A percentile compares a stretch with the other conserved stretches of the same genome.
These are phyloP conservation scores for Yamagishiella unicocca DNA, from an alignment of 139 green algal genomes.

Conservation along the genomic window DNA sequence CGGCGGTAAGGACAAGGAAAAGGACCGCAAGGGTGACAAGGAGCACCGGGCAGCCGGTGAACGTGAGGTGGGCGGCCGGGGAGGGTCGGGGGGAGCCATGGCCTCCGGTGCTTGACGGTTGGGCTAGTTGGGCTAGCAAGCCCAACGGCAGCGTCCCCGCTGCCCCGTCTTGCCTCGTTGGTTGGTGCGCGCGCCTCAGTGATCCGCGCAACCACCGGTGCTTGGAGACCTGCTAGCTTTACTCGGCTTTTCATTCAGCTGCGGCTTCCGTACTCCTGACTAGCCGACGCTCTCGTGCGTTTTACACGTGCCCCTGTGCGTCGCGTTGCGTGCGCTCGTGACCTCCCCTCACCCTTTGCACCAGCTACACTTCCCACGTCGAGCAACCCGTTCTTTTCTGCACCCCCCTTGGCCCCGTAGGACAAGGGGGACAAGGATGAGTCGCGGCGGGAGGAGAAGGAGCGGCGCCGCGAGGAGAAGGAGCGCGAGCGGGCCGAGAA, in stretches of 20 bases:
- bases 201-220: background rate
- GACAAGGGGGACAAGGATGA: conserved; percentile 21
- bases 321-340: background rate
- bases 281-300: background rate
- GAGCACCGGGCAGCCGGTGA: background rate
- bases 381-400: background rate
- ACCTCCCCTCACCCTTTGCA: background rate
- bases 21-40: conserved; percentile 23
- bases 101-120: background rate
- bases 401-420: background rate
- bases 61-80: background rate
- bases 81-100: background rate
- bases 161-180: background rate
- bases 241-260: background rate
- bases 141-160: background rate
- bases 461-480: conserved; percentile 19
- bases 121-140: background rate
- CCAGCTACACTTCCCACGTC: too few relatives aligned
- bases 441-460: conserved; percentile 12
- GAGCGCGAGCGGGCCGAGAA: conserved; percentile 11
- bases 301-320: background rate
- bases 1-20: conserved; percentile 23
- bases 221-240: background rate
- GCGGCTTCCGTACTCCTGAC: background rate
- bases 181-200: background rate